Conservation (phyloP, 2,329 filamentous ascomycete genomes). For the Colletotrichum gigasporum region DNA sequence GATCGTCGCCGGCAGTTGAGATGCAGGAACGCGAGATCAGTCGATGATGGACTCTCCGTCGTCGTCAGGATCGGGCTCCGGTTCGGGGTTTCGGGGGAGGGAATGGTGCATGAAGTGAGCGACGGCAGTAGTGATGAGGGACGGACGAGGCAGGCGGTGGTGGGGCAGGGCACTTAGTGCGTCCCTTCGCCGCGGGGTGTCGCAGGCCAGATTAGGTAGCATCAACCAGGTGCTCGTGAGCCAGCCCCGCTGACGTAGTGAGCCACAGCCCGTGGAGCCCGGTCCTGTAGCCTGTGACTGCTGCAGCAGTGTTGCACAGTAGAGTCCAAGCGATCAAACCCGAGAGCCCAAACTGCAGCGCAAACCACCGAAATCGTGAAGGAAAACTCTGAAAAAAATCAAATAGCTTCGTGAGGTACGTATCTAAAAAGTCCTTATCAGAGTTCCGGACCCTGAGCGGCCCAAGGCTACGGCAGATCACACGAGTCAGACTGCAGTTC, state of each 20-base stretch:
- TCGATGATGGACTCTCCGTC: background rate
- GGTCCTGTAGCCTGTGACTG: background rate
- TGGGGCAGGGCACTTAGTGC: slow-evolving; percentile 24
- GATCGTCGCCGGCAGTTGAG: background rate
- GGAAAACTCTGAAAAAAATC: background rate
- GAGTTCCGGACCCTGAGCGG: slow-evolving; percentile 9
- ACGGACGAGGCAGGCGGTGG: slow-evolving; percentile 16
- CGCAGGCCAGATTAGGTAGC: background rate
- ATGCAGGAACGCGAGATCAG: background rate
- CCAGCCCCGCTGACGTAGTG: slow-evolving; percentile 28
- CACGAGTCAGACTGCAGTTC: background rate
- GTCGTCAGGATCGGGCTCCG: slow-evolving; percentile 11
- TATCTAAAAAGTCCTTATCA: background rate
- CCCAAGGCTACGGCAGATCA: background rate
- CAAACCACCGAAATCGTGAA: background rate
- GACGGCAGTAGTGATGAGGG: slow-evolving; percentile 11
- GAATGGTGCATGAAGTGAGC: slow-evolving; percentile 17
- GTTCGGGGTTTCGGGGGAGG: slow-evolving; percentile 14
- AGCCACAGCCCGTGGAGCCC: background rate
- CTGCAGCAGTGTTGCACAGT: background rate
- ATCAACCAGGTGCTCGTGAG: background rate
- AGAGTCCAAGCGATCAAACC: background rate
- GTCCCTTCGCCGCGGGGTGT: slow-evolving; percentile 23
- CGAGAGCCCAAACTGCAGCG: background rate
- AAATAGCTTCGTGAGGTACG: background rate